Base-by-base conservation (phyloP, 1,139 yeast species). In the Diutina rugosa region DNA sequence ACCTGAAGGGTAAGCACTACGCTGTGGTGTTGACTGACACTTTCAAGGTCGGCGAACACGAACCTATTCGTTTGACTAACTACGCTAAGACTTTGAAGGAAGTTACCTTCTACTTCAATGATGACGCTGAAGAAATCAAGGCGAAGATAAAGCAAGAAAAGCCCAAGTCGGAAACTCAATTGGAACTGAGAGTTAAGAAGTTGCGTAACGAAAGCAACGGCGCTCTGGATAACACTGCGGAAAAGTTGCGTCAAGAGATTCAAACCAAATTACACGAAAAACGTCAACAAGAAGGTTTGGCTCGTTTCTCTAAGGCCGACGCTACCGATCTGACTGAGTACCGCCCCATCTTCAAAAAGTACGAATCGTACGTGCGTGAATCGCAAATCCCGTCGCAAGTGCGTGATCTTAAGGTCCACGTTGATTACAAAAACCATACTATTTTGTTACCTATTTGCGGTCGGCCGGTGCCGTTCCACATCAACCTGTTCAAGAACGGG, bases 381-480 rank as follows among this genome's bases (percentile, higher is more conserved):
- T 78, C 91, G 6, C 98, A 93, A 73, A 83, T 93, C 60, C 99
- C 99, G 46, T 73, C 76, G 51, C 81, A 82, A 63, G 95, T 90
- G 18, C 81, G 85, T 63, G 97, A 91, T 67, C 77, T 93, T 67
- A 85, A 85, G 67, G 84, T 93, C 60, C 93, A 87, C 65, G 91
- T 93, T 57, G 99, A 93, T 68, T 78, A 82, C 67, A 90, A 89
- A 65, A 81, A 87, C 59, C 97, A 90, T 70, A 89, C 98, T 0
- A 87, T 93, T 57, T 81, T 93, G 59, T 74, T 93, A 59, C 99
- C 99, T 55, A 87, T 93, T 59, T 83, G 87, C 64, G 99, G 99
- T 59, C 81, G 99, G 66, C 97, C 99, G 1, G 99, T 95, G 55
- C 99, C 99, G 35, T 91, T 93, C 77, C 99, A 93, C 69, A 90